Conservation (phyloP, 2,329 filamentous ascomycete genomes). For the Fusarium verticillioides region DNA sequence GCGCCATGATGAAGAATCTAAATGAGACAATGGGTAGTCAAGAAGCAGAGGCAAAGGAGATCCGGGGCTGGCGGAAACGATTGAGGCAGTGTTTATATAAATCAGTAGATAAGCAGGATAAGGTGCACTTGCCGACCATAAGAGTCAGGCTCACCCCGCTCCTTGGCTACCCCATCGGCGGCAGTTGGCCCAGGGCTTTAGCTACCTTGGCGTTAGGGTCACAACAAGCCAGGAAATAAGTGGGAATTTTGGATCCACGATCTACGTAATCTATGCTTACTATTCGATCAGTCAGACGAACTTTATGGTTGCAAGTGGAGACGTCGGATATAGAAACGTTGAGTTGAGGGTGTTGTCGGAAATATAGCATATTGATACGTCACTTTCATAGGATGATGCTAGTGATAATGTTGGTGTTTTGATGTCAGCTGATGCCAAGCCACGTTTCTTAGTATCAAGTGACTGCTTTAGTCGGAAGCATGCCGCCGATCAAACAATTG, state of each 20-base stretch:
- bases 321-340: not conserved
- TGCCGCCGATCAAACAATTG: not conserved
- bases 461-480: not conserved
- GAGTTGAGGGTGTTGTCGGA: not conserved
- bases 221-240: not conserved
- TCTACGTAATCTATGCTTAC: constrained; percentile 13
- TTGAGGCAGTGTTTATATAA: not conserved
- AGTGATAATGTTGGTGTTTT: not conserved
- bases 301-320: not conserved
- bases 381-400: not conserved
- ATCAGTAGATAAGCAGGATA: not conserved
- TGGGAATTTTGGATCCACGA: not conserved
- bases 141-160: not conserved
- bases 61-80: not conserved
- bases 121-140: not conserved
- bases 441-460: not conserved
- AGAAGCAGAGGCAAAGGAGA: not conserved
- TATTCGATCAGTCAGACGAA: constrained; percentile 23
- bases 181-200: not conserved
- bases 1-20: constrained; percentile 1
- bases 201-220: not conserved
- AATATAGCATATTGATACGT: not conserved
- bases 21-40: not conserved
- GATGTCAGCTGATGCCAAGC: not conserved
- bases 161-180: not conserved